Evolutionary conservation across 176 grass and related monocot species (phyloP).

Genomic region (Oryza glumipatula): DNA sequence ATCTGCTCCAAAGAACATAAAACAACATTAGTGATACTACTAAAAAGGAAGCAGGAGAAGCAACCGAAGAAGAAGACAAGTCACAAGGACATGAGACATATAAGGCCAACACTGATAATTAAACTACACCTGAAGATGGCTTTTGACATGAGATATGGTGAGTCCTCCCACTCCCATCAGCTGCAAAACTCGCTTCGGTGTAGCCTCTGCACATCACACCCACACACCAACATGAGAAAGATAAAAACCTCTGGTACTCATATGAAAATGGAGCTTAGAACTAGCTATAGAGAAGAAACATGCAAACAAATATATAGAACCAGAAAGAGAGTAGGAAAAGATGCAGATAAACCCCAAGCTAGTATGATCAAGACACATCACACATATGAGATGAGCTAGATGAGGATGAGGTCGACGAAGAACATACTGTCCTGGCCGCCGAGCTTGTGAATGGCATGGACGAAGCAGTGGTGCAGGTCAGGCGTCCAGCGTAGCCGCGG

Average conservation of each 20-base stretch:
- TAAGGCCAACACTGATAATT: background rate
- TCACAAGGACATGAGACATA: background rate
- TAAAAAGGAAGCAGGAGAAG: background rate
- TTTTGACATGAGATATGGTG: constrained; percentile 95
- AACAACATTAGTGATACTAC: background rate
- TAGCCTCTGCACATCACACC: constrained; percentile 56
- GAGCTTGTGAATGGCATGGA: constrained; percentile 86
- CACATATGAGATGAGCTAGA: background rate
- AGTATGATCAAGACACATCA: background rate
- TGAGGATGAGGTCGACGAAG: background rate
- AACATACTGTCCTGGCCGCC: constrained; percentile 85
- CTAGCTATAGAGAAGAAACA: background rate
- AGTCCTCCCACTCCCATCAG: constrained; percentile 85
- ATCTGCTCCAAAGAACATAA: constrained; percentile 55
- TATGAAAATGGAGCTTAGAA: background rate
- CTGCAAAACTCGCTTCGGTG: constrained; percentile 92
- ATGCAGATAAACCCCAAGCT: background rate
- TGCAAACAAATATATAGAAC: background rate
- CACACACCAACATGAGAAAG: constrained; percentile 13
- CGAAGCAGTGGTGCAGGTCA: constrained; percentile 92
- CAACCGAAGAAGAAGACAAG: background rate
- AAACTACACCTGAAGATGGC: constrained; percentile 78
- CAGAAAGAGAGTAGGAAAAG: background rate
- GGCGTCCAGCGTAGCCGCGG: constrained; percentile 87
- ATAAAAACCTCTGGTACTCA: constrained; percentile 41